Base-by-base conservation (phyloP, 768 basidiomycete species). In the Termitomyces bulborhizus region DNA sequence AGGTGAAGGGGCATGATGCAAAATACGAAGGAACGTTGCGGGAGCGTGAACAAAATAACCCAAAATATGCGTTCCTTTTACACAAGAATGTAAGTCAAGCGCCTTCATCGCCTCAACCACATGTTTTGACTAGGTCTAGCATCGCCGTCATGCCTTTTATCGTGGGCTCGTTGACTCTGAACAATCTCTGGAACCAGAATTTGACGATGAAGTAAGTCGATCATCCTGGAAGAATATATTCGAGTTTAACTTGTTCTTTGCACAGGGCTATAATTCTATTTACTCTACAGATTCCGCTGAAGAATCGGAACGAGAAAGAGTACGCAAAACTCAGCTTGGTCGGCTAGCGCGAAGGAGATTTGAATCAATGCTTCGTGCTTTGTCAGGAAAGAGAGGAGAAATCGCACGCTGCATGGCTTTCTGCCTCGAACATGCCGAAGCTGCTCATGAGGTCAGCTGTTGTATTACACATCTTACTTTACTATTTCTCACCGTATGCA, bases 401-500 rank as follows among this genome's bases (percentile, higher is more conserved):
- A 84, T 98, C 39, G 97, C 93, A 32, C 79, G 93, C 24, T 93
- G 90, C 57, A 99, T 98, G 97, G 83, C 88, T n/a, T 98, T 98
- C 66, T 91, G 93, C 59, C 76, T 99, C 42, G 93, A 95, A 67
- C 93, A 96, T 65, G 96, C 95, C 1, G 96, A 98, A 69, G 94
- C 94, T 16, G 93, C 95, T 16, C 84, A 87, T 54, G 95, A 97
- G 77, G 95, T 93, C 63, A 56, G 67, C 56, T n/a, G 2, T 6
- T 11, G 41, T 43, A 2, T 69, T 39, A 18, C 26, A 49, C 53
- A 3, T 24, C 32, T 31, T 46, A 51, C 40, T 49, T n/a, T 45
- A 42, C 24, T 18, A 11, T 34, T 24, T 34, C 29, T 31, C 15
- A 50, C 18, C 21, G 3, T 24, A 21, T 39, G n/a, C 13, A 98